Base-by-base conservation (phyloP, 2,329 filamentous ascomycete species). In the Helicocarpus griseus region DNA sequence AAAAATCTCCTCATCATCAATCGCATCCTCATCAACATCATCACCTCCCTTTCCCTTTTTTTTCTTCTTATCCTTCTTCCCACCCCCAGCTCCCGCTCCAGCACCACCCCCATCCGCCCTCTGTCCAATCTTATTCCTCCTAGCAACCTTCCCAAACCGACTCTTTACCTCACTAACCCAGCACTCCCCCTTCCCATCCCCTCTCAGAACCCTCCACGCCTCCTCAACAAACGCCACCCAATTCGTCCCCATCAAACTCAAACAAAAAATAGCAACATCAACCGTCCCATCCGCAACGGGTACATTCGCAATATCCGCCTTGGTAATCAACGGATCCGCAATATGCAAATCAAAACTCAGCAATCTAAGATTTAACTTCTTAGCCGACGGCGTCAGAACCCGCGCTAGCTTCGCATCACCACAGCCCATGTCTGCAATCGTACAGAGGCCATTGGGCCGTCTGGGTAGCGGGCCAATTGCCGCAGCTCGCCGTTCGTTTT, bases 81-180 rank as follows among this genome's bases (percentile, higher is more conserved):
- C 77, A 48, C 68, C 57, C 75, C 76, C 55, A 77, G 79, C 61
- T 53, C 69, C 65, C 73, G 73, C 65, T 63, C 68, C 56, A 64
- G 75, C 33, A 59, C 65, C 54, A 72, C 75, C 57, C 59, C 65
- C 54, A 72, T 75, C 57, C 69, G 73, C 65, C 44, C 31, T 47
- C 65, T 75, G 57, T 65, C 67, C 47, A 59, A 63, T 55, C 62
- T 65, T 67, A 62, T 57, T 69, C 56, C 59, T 70, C 58, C 72
- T 76, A 26, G 54, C 69, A 2, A 81, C 76, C 41, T 82, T 77
- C 3, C 82, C 83, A 65, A 98, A 97, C 29, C 93, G 86, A 57
- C 82, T 88, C 74, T 97, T 97, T 71, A 98, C 96, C 73, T 98
- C 93, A 45, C 89, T 87, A 48, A 98, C 81, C 93, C 93, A 98